Evolutionary conservation across 495 filamentous ascomycete genomes (phyloP), one percentile per base, ranked within the genome.

Genomic region (Podospora australis): DNA sequence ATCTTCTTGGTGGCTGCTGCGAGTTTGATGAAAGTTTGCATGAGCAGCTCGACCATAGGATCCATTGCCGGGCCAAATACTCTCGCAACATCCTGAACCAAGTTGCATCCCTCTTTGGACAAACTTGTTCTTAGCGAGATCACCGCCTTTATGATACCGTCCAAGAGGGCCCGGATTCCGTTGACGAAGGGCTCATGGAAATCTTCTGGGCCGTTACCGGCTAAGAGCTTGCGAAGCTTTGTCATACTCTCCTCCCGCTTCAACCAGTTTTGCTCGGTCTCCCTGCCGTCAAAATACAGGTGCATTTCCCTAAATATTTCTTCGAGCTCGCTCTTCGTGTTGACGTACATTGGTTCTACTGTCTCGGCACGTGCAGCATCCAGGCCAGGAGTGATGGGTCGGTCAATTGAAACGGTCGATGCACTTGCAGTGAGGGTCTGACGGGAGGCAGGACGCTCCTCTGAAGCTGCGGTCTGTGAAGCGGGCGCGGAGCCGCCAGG

Each of bases 1-100:
- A 98, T 92, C 64, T 96, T 95, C 67, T 97, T 97, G 11, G 88
- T 89, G 6, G 79, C 79, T 2, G 80, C 85, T 53, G 82, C 91
- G 43, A 95, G 78, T 60, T 95, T 96, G 67, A 96, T 80, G 51
- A 96, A 75, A 49, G 83, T 88, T 48, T 92, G 88, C 65, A 97
- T 79, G 6, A 96, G 72, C 13, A 96, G 78, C 58, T 98, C 92
- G 17, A 92, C 83, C 82, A 94, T 89, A 1, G 84, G 73, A 56
- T 98, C 92, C 36, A 97, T 77, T 48, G 74, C 84, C 1, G 89
- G 74, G 2, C 89, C 88, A 35, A 83, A 82, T 14, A 74, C 78
- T 48, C 72, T 80, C 9, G 88, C 90, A 19, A 96, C 66, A 34
- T 97, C 92, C 58, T 96, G 90, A 32, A 97, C 74, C 34, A 95